phyloP scores from a whole-genome alignment of 1,284 basidiomycete species.

The Inonotus obliquus region DNA sequence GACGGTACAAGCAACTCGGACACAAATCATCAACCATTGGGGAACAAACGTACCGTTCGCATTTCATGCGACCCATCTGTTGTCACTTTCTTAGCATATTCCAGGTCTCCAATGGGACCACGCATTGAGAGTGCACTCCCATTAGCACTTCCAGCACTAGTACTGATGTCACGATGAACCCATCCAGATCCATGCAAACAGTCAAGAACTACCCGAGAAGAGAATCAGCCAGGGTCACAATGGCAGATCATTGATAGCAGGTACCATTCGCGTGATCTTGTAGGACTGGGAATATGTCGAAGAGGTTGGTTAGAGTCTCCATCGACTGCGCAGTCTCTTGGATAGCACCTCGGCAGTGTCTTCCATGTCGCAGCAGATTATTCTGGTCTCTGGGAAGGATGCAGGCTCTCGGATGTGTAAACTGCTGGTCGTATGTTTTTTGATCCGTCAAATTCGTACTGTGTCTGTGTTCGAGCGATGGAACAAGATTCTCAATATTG shows the following conservation, averaged over 20 bases:
- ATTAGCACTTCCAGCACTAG: neutral
- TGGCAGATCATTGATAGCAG: neutral
- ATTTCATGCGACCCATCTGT: neutral
- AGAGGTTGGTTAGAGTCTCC: neutral
- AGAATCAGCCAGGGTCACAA: neutral
- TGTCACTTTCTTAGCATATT: neutral
- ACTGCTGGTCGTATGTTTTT: too few relatives aligned
- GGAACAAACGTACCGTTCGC: neutral
- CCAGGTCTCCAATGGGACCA: neutral
- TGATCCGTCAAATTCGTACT: too few relatives aligned
- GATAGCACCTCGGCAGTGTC: conserved; percentile 1
- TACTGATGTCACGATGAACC: neutral
- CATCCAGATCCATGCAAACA: neutral
- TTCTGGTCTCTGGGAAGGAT: too few relatives aligned
- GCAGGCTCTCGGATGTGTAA: too few relatives aligned
- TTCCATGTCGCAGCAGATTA: neutral
- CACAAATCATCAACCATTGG: neutral
- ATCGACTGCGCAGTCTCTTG: neutral
- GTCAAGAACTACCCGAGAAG: neutral
- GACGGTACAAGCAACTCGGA: neutral
- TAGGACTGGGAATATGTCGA: neutral
- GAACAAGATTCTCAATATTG: too few relatives aligned
- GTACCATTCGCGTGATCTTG: neutral
- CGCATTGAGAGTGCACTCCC: neutral
- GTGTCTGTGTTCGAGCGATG: too few relatives aligned